Base-by-base conservation (phyloP, 1,284 basidiomycete species). In the Gymnopus androsaceus region DNA sequence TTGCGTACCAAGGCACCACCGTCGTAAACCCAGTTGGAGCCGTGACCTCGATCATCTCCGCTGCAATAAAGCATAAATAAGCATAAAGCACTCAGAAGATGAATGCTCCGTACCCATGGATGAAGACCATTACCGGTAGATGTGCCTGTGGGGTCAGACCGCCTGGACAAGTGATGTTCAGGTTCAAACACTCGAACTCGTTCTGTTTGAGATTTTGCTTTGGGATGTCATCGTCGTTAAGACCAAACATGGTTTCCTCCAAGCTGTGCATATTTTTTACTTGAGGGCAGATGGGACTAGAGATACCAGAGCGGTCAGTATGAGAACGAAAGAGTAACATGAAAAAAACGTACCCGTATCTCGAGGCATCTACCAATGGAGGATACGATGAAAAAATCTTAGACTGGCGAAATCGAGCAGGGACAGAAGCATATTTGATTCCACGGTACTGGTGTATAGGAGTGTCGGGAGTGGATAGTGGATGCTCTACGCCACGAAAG, bases 241-340 rank as follows among this genome's bases (percentile, higher is more conserved):
- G 71, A 33, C 82, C 82, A 51, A 89, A 83, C 21, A 90, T 67
- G 19, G 80, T 74, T 51, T 85, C 83, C 59, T 90, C 88, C 47
- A 79, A 64, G 27, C 73, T 71, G 63, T 72, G 74, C 57, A 60
- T 67, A 30, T 70, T 73, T 54, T 72, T 72, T 42, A 76, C 68
- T 66, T 90, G 88, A n/a, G 88, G 88, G 63, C 87, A 89, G 61
- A 90, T 86, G 28, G 88, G 85, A 21, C 88, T 90, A n/a, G 59
- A 9, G 46, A 21, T 46, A 34, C 9, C 17, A 19, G 27, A 48
- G 36, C 37, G 28, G 48, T 42, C 54, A 59, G 36, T 49, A 17
- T 5, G 56, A 44, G 17, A 1, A 52, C 28, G 7, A 48, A 36
- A 27, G 17, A 54, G 14, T 55, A 40, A n/a, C 14, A 59, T n/a